A percentile compares a stretch with the other conserved stretches of the same genome.
Evolutionary conservation across 2,329 filamentous ascomycete genomes (phyloP).

Genomic region (Metarhizium sp.): DNA sequence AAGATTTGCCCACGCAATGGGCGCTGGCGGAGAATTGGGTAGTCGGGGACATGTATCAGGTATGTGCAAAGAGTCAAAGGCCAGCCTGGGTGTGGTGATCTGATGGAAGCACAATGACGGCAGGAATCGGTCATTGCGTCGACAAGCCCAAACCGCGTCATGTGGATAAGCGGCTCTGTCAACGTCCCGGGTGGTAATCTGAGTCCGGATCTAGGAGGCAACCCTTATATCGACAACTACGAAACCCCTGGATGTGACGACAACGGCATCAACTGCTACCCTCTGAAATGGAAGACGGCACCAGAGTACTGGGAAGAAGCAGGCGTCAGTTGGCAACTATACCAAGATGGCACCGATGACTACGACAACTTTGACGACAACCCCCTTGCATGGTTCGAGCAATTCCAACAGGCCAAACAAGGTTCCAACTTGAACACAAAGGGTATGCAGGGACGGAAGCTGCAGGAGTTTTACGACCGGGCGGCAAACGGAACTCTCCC

Average conservation of each 20-base stretch:
- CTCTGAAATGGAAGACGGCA: constrained; percentile 41
- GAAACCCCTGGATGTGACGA: constrained; percentile 26
- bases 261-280: constrained; percentile 36
- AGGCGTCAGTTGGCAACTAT: constrained; percentile 40
- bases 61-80: too few relatives aligned
- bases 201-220: constrained; percentile 27
- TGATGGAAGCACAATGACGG: too few relatives aligned
- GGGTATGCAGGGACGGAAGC: constrained; percentile 31
- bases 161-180: constrained; percentile 29
- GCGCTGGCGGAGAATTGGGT: constrained; percentile 46
- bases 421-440: constrained; percentile 7
- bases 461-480: constrained; percentile 37
- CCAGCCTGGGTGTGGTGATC: too few relatives aligned
- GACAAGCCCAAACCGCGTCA: constrained; percentile 38
- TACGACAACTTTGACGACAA: constrained; percentile 43
- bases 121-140: too few relatives aligned
- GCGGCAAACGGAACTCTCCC: constrained; percentile 41
- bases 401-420: constrained; percentile 9
- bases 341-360: constrained; percentile 23
- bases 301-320: constrained; percentile 37
- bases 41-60: constrained; percentile 9
- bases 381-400: constrained; percentile 32
- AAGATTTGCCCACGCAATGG: constrained; percentile 44
- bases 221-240: constrained; percentile 38
- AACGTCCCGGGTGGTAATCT: constrained; percentile 32